Conservation (phyloP, 2,329 filamentous ascomycete species). For the Fusarium fujikuroi region DNA sequence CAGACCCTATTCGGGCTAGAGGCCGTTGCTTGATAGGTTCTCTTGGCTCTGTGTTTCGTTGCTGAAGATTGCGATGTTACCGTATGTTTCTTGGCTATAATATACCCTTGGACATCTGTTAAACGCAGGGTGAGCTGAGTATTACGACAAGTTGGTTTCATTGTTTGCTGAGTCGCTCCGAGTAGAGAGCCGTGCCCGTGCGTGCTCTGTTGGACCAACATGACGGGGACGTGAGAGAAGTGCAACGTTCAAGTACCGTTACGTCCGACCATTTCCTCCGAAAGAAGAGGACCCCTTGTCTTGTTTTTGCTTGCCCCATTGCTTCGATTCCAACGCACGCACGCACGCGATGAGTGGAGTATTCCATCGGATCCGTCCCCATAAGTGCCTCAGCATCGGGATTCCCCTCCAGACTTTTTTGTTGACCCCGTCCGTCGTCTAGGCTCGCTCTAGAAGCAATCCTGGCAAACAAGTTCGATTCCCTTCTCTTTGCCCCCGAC, state of each 20-base stretch:
- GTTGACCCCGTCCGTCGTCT: not conserved
- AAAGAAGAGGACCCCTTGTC: constrained; percentile 20
- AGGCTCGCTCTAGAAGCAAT: constrained; percentile 30
- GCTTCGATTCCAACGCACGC: constrained; percentile 9
- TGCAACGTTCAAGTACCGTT: constrained; percentile 6
- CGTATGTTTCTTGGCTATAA: not conserved
- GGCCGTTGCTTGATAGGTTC: constrained; percentile 31
- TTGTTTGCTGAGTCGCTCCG: constrained; percentile 6
- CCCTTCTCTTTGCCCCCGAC: not conserved
- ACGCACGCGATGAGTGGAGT: constrained; percentile 41
- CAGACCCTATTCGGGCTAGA: constrained; percentile 30
- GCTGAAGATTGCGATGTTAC: constrained; percentile 33
- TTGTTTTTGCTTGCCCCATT: not conserved
- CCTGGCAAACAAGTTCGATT: not conserved
- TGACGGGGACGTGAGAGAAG: not conserved
- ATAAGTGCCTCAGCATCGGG: constrained; percentile 37
- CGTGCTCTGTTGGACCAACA: constrained; percentile 3
- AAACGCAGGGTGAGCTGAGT: constrained; percentile 1
- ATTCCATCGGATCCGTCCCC: constrained; percentile 28
- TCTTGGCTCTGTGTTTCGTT: constrained; percentile 8
- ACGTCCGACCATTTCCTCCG: not conserved
- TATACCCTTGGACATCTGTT: not conserved
- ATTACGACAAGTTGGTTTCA: not conserved
- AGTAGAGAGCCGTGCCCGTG: not conserved
- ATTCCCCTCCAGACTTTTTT: constrained; percentile 11